Evolutionary conservation across 1,284 basidiomycete genomes (phyloP), one percentile per base, ranked within the genome.

Genomic region (Malassezia arunalokei): DNA sequence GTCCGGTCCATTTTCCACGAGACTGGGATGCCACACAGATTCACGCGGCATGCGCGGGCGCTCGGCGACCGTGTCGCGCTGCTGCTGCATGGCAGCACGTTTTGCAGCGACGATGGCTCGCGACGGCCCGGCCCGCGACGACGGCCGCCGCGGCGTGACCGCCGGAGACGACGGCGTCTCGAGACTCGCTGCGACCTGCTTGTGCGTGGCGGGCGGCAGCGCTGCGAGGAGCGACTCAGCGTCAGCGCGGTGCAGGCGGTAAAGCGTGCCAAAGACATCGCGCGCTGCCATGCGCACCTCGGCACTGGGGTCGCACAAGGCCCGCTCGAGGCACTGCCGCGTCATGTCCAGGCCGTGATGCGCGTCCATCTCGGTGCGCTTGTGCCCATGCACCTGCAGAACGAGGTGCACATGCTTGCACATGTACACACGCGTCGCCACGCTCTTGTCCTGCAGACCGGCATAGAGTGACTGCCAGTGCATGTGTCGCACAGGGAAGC

Each of bases 141-240:
- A 60, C 57, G 32, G 17, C 8, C 30, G 70, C 28, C 30, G 32
- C 17, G 39, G 39, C 14, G 39, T 24, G 28, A 27, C 33, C 27
- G 33, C 76, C 75, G 6, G 80, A 78, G 62, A 42, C 40, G 15
- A 17, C 31, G n/a, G n/a, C 28, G 41, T 33, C 3, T 80, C 76
- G 0, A 87, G 85, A 63, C 85, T 84, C 0, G 78, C 82, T 73
- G 85, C 90, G 17, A 98, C 76, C 71, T 89, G 85, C 75, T 87
- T 94, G 59, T 81, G 79, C 3, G 82, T 83, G 1, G 76, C 74
- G 0, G 78, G 62, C 66, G 96, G 91, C 49, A 96, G 76, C 2
- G 77, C 69, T 33, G 82, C 80, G 49, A 90, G 66, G 49, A 98
- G 80, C 1, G 71, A 68, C 17, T 75, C 73, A 14, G 81, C 88